A percentile compares a stretch with the other conserved stretches of the same genome.
These are phyloP conservation scores for Iberis pinnata DNA, from an alignment of 345 rosid species.

Conservation along the genomic window DNA sequence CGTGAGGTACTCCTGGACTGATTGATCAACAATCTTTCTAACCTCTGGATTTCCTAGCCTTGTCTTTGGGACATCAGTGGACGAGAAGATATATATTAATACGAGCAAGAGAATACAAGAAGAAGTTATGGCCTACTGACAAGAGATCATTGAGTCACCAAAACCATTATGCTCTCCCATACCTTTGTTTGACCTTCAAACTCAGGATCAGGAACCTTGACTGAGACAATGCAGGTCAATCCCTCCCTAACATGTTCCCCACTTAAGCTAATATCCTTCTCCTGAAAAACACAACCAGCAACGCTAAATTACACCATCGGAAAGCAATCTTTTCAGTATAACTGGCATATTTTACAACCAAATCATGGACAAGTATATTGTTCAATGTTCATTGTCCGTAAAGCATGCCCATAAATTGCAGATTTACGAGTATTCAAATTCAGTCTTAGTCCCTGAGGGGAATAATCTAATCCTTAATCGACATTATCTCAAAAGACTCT, in stretches of 20 bases:
- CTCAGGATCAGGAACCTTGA: conserved; percentile 95
- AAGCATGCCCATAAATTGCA: too few relatives aligned
- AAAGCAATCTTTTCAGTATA: too few relatives aligned
- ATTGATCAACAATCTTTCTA: conserved; percentile 77
- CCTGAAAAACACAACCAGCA: conserved; percentile 44
- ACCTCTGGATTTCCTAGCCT: conserved; percentile 96
- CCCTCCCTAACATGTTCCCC: conserved; percentile 99
- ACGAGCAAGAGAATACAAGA: too few relatives aligned
- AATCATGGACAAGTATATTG: too few relatives aligned
- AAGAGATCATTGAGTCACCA: too few relatives aligned
- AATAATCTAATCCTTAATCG: neutral
- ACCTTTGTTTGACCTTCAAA: conserved; percentile 99
- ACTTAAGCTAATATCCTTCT: conserved; percentile 79
- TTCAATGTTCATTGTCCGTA: too few relatives aligned
- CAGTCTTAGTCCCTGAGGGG: too few relatives aligned
- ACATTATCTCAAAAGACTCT: conserved; percentile 12
- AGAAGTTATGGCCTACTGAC: too few relatives aligned
- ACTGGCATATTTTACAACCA: too few relatives aligned
- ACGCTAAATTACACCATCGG: too few relatives aligned
- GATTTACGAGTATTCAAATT: too few relatives aligned
- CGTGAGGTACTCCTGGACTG: conserved; percentile 76
- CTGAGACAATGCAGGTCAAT: conserved; percentile 87
- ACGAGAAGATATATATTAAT: too few relatives aligned
- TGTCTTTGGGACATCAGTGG: conserved; percentile 45
- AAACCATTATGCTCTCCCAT: conserved; percentile 13